A percentile compares a stretch with the other conserved stretches of the same genome.
Evolutionary conservation across 192 early-diverging fungal species (phyloP).

Genomic region (Piromyces finnis): DNA sequence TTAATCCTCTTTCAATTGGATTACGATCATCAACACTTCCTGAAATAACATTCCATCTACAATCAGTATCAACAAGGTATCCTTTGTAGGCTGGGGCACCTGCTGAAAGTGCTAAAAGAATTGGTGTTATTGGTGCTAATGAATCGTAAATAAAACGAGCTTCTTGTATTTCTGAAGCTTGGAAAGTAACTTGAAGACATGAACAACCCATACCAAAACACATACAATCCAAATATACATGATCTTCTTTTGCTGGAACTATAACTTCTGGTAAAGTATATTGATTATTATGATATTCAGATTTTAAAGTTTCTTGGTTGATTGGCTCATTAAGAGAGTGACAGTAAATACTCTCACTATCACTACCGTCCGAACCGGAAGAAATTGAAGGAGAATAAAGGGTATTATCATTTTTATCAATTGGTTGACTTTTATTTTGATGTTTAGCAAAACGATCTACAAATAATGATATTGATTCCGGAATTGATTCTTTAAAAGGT

Average conservation of each 20-base stretch:
- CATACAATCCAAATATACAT: conserved; percentile 98
- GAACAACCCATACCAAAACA: conserved; percentile 97
- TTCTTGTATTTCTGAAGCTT: conserved; percentile 82
- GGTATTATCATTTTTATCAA: too few relatives aligned
- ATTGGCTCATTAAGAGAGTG: neutral
- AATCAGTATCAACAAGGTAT: conserved; percentile 87
- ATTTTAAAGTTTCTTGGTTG: neutral
- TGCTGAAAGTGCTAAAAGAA: conserved; percentile 76
- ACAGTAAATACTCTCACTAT: neutral
- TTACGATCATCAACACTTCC: conserved; percentile 86
- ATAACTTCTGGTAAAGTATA: neutral
- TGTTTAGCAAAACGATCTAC: neutral
- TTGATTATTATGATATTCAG: neutral
- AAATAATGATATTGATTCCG: conserved; percentile 28
- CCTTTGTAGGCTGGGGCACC: conserved; percentile 86
- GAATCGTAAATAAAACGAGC: conserved; percentile 89
- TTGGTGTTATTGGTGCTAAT: conserved; percentile 72
- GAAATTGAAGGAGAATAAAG: neutral
- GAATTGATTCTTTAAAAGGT: conserved; percentile 64
- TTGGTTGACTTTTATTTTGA: neutral
- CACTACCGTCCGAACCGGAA: neutral
- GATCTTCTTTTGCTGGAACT: conserved; percentile 20
- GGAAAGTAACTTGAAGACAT: conserved; percentile 95
- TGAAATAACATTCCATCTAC: conserved; percentile 93
- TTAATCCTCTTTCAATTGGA: conserved; percentile 66